Evolutionary conservation across 2,329 filamentous ascomycete species (phyloP).

Genomic region (Pyrenophora graminea): DNA sequence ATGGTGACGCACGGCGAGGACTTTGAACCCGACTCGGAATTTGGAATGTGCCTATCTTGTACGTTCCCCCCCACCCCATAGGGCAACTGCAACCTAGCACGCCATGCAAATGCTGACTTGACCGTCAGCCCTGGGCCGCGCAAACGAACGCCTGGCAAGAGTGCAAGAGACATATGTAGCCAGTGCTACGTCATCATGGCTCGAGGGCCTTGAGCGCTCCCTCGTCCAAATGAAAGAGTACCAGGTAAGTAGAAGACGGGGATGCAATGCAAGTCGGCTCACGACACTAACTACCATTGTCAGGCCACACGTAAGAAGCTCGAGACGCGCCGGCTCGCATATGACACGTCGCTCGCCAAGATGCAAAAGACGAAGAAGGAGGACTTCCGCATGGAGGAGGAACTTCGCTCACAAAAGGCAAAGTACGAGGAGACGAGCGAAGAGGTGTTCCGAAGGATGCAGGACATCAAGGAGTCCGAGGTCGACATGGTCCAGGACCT

Average conservation of each 20-base stretch:
- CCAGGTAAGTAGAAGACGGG: constrained; percentile 63
- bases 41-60: constrained; percentile 81
- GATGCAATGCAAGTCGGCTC: no score
- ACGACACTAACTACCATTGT: background rate
- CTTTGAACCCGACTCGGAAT: constrained; percentile 88
- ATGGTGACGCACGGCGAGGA: constrained; percentile 92
- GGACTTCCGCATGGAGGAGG: constrained; percentile 90
- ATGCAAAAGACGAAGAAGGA: constrained; percentile 93
- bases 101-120: constrained; percentile 20
- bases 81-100: background rate
- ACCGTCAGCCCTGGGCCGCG: constrained; percentile 70
- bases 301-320: constrained; percentile 88
- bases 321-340: constrained; percentile 83
- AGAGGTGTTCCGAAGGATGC: constrained; percentile 89
- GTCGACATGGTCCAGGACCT: constrained; percentile 80
- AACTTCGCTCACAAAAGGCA: constrained; percentile 84
- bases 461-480: constrained; percentile 93
- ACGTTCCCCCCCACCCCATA: constrained; percentile 39
- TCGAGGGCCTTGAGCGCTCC: constrained; percentile 88
- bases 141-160: constrained; percentile 84
- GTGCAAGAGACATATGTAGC: constrained; percentile 82
- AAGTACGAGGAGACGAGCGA: constrained; percentile 97
- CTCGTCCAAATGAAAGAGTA: constrained; percentile 97
- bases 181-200: constrained; percentile 79
- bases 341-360: constrained; percentile 86